These are phyloP conservation scores for Lentinula guzmanii DNA, from an alignment of 768 basidiomycete genomes.

Conservation along the genomic window DNA sequence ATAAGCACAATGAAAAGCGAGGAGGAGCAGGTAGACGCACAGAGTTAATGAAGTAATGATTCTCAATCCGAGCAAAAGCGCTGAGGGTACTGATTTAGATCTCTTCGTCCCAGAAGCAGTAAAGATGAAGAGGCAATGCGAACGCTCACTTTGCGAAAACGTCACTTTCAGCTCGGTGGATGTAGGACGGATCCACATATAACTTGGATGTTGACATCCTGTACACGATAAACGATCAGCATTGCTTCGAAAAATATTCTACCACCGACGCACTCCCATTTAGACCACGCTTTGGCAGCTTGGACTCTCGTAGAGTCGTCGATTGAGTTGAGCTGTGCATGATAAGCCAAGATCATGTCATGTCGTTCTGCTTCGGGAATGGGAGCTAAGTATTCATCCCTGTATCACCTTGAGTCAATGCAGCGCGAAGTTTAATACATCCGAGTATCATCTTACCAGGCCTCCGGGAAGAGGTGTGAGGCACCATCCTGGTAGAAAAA, in stretches of 20 bases:
- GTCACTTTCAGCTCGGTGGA: constrained; percentile 66
- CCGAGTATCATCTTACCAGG: constrained; percentile 46
- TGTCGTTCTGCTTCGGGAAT: constrained; percentile 78
- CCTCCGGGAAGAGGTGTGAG: constrained; percentile 80
- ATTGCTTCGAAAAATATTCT: not conserved
- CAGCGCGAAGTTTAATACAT: constrained; percentile 5
- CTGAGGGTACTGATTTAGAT: constrained; percentile 28
- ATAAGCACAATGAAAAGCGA: not conserved
- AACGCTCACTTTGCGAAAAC: constrained; percentile 65
- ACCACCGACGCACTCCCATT: constrained; percentile 71
- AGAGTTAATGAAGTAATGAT: constrained; percentile 84
- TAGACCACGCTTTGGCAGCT: constrained; percentile 84
- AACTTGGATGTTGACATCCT: constrained; percentile 85
- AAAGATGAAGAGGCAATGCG: constrained; percentile 1
- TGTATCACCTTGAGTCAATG: constrained; percentile 19
- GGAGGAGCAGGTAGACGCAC: constrained; percentile 24
- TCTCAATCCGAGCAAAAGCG: constrained; percentile 84
- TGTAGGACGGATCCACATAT: constrained; percentile 57
- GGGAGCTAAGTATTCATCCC: constrained; percentile 78
- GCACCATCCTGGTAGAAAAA: constrained; percentile 93
- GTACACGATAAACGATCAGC: not conserved
- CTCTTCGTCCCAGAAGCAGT: constrained; percentile 2
- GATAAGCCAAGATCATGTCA: constrained; percentile 82
- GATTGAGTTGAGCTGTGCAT: constrained; percentile 65
- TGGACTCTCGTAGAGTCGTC: constrained; percentile 58